A percentile compares a stretch with the other conserved stretches of the same genome.
phyloP scores from a whole-genome alignment of 805 yeast genomes.

The Candida peoriensis region DNA sequence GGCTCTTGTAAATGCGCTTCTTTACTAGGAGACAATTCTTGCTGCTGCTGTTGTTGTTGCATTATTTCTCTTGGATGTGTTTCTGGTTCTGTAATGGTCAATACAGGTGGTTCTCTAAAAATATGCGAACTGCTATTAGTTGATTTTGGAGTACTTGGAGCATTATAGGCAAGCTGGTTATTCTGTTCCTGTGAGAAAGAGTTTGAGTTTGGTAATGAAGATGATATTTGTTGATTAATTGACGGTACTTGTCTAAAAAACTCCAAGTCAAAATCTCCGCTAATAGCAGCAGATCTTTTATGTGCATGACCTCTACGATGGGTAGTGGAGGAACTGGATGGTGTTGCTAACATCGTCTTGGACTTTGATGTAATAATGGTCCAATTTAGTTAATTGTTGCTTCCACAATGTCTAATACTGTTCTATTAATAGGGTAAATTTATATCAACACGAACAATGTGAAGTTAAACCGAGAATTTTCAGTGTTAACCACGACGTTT shows the following conservation, averaged over 20 bases:
- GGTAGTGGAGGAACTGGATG: constrained; percentile 14
- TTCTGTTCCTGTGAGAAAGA: constrained; percentile 5
- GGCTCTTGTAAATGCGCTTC: too few species aligned
- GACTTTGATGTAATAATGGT: background rate
- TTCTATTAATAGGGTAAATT: too few species aligned
- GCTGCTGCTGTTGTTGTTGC: background rate
- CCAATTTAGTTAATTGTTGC: too few species aligned
- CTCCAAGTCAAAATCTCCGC: constrained; percentile 68
- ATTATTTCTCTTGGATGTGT: constrained; percentile 2
- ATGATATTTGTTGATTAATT: constrained; percentile 14
- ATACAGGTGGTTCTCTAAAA: constrained; percentile 3
- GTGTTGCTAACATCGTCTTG: constrained; percentile 15
- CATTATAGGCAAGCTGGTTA: too few species aligned
- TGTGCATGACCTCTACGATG: constrained; percentile 64
- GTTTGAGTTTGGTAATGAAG: constrained; percentile 5
- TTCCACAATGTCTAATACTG: too few species aligned
- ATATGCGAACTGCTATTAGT: background rate
- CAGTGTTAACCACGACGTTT: too few species aligned
- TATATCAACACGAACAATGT: too few species aligned
- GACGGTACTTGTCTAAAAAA: constrained; percentile 20
- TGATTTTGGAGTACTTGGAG: constrained; percentile 1
- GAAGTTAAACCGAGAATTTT: too few species aligned
- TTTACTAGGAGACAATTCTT: too few species aligned
- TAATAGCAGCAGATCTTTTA: constrained; percentile 81
- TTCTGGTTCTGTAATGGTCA: constrained; percentile 14